phyloP scores from a whole-genome alignment of 257 asterid genomes.

The Coffea eugenioides region DNA sequence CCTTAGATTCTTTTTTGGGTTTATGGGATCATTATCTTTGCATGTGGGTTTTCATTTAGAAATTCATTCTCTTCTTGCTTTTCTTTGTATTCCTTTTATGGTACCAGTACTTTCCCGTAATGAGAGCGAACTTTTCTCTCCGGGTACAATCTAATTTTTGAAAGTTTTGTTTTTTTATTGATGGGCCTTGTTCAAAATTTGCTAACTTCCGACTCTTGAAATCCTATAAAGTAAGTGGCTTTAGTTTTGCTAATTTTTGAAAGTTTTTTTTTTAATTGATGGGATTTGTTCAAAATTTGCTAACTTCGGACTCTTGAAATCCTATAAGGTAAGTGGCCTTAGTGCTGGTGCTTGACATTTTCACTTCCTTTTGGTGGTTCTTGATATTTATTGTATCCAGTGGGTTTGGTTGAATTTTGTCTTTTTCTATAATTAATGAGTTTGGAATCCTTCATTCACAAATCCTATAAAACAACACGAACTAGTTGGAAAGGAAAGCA shows the following conservation, averaged over 20 bases:
- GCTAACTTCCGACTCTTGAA: not conserved
- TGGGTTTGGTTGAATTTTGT: not conserved
- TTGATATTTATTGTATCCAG: not conserved
- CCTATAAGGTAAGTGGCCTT: not conserved
- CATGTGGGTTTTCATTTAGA: not conserved
- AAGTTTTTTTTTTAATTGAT: slow-evolving; percentile 28
- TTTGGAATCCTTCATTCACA: slow-evolving; percentile 35
- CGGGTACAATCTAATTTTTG: slow-evolving; percentile 25
- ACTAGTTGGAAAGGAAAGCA: slow-evolving; percentile 24
- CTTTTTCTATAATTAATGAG: slow-evolving; percentile 38
- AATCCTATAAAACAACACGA: slow-evolving; percentile 18
- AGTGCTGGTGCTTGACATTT: not conserved
- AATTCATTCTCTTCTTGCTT: not conserved
- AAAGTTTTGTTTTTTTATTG: slow-evolving; percentile 29
- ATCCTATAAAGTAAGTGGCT: not conserved
- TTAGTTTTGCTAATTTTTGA: slow-evolving; percentile 8
- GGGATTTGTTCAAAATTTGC: slow-evolving; percentile 3
- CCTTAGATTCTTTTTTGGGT: slow-evolving; percentile 8
- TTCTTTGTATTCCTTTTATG: slow-evolving; percentile 7
- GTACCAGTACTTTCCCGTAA: not conserved
- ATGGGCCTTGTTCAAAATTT: slow-evolving; percentile 5
- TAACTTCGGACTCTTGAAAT: not conserved
- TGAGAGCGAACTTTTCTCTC: slow-evolving; percentile 15
- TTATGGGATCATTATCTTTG: slow-evolving; percentile 1
- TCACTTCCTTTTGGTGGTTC: not conserved